Evolutionary conservation across 805 yeast species (phyloP).

Genomic region (Cyberlindnera misumaiensis): DNA sequence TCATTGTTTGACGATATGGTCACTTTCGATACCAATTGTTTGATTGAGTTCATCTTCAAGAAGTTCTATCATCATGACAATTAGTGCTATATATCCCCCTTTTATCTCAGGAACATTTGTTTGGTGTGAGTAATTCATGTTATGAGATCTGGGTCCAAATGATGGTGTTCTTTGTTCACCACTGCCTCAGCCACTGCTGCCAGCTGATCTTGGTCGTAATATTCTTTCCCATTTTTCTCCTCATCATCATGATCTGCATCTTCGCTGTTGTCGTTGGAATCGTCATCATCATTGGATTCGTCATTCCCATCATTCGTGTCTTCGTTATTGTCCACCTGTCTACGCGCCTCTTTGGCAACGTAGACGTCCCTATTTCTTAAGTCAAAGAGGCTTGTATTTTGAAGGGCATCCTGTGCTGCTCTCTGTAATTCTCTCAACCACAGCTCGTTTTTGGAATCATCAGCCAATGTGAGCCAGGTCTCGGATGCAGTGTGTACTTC

Average conservation of each 20-base stretch:
- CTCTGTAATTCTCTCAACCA: constrained; percentile 39
- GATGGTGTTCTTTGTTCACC: constrained; percentile 8
- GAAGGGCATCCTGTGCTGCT: constrained; percentile 39
- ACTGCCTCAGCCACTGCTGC: constrained; percentile 25
- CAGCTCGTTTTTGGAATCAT: constrained; percentile 30
- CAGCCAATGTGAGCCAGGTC: constrained; percentile 34
- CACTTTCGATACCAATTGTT: constrained; percentile 57
- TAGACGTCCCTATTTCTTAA: constrained; percentile 35
- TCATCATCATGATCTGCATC: constrained; percentile 6
- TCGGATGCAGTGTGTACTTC: constrained; percentile 40
- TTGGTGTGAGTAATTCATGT: not conserved
- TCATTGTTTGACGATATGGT: constrained; percentile 62
- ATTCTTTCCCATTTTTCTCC: constrained; percentile 3
- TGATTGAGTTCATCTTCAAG: constrained; percentile 63
- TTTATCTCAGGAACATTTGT: not conserved
- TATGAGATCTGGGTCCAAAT: constrained; percentile 16
- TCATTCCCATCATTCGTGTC: constrained; percentile 1
- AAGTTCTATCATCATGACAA: constrained; percentile 51
- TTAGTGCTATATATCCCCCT: constrained; percentile 1
- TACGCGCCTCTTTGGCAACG: constrained; percentile 26
- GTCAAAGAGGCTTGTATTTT: constrained; percentile 35
- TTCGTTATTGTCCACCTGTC: constrained; percentile 2
- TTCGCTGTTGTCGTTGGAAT: constrained; percentile 3
- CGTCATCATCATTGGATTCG: constrained; percentile 4
- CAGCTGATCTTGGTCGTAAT: constrained; percentile 17